phyloP scores from a whole-genome alignment of 116 monocot genomes.

The Dioscorea cayenensis region DNA sequence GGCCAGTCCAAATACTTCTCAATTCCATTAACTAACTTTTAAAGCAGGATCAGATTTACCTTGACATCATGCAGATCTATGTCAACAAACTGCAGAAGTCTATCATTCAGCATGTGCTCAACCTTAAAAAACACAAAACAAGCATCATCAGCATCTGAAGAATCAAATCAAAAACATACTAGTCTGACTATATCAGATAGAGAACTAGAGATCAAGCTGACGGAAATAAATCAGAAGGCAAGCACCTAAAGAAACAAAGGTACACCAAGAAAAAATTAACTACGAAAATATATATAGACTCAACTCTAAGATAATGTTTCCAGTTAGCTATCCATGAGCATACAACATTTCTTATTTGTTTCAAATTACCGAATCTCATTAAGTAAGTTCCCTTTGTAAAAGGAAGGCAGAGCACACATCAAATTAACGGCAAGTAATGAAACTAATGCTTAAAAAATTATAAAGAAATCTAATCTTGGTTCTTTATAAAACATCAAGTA shows the following conservation, averaged over 20 bases:
- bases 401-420: too few relatives aligned
- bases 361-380: too few relatives aligned
- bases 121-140: slow-evolving; percentile 27
- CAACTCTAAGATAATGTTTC: too few relatives aligned
- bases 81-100: slow-evolving; percentile 93
- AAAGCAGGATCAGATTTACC: slow-evolving; percentile 29
- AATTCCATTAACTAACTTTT: not conserved
- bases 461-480: too few relatives aligned
- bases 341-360: too few relatives aligned
- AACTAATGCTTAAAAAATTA: too few relatives aligned
- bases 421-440: too few relatives aligned
- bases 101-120: slow-evolving; percentile 91
- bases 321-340: too few relatives aligned
- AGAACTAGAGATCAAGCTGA: not conserved
- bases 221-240: not conserved
- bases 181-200: not conserved
- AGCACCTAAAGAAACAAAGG: not conserved
- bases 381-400: too few relatives aligned
- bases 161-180: not conserved
- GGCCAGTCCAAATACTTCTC: not conserved
- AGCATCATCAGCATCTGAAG: not conserved
- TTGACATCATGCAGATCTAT: slow-evolving; percentile 96
- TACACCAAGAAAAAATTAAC: not conserved
- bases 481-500: too few relatives aligned
- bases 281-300: too few relatives aligned